Base-by-base conservation (phyloP, 306 rosid genomes). In the Casuarina equisetifolia region DNA sequence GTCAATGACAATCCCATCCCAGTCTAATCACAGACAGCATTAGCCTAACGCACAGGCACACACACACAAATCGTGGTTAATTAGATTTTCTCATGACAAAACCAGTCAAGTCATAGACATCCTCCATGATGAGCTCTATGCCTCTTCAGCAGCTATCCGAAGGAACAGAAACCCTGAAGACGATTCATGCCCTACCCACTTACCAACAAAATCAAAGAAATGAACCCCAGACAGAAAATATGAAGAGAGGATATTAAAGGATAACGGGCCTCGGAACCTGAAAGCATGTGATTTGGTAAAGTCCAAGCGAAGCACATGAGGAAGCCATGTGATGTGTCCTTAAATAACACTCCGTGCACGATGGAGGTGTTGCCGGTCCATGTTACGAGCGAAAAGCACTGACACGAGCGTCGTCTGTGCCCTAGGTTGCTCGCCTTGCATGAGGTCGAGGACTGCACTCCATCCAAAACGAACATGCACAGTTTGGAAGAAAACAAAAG, bases 261-360 rank as follows among this genome's bases (percentile, higher is more conserved):
- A 63, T 35, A 36, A 3, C 10, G 9, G 36, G n/a, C n/a, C 0
- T 35, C 36, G 44, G 68, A 61, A 61, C 11, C 44, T 11, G 32
- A n/a, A 40, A n/a, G 71, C 71, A 66, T 40, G 71, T 66, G 70
- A 66, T 8, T 20, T 17, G 49, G 15, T 66, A 43, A 66, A 17
- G 3, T 3, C 46, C 48, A 16, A 5, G 50, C 71, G 5, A 39
- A 64, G 15, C 49, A 39, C 70, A 64, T 63, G 46, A 63, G 25
- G 13, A 40, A 40, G 71, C 50, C 50, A 40, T 32, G 71, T 66
- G 71, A 16, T 13, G 71, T 66, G 70, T 64, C 48, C 70, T 17
- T 42, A n/a, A 6, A 54, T 4, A n/a, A 54, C 61, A n/a, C 8
- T 5, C 20, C 3, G 61, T n/a, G 36, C 62, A 55, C 19, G 36